Evolutionary conservation across 228 moss, liverwort and hornwort genomes (phyloP).

Genomic region (Sphagnum fallax): DNA sequence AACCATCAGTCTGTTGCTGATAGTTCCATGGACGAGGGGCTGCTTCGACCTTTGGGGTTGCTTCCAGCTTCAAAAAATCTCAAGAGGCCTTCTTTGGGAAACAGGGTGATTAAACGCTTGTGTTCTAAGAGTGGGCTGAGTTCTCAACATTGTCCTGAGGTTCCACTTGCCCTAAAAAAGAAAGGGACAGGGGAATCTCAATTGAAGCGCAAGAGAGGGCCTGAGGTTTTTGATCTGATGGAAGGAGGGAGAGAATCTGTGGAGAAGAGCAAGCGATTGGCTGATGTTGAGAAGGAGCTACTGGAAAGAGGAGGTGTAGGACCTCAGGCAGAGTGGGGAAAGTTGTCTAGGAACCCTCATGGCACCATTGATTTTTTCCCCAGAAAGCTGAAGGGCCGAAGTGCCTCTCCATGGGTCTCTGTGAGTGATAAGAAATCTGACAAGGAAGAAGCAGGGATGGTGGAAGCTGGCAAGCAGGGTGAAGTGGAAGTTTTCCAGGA

Average conservation of each 20-base stretch:
- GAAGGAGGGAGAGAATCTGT: not conserved
- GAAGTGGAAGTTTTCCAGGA: not conserved
- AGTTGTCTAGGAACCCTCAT: not conserved
- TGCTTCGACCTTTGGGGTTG: not conserved
- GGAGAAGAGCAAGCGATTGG: constrained; percentile 4
- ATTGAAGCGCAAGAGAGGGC: constrained; percentile 6
- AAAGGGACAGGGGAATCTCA: not conserved
- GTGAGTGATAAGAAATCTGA: constrained; percentile 4
- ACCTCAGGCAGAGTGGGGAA: not conserved
- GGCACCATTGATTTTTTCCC: not conserved
- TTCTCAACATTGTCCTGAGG: not conserved
- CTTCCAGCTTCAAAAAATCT: not conserved
- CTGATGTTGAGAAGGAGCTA: constrained; percentile 6
- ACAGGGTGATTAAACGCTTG: not conserved
- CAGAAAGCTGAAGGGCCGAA: constrained; percentile 1
- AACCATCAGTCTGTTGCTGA: constrained; percentile 4
- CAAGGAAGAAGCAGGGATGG: not conserved
- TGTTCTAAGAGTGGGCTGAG: no score
- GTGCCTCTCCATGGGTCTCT: not conserved
- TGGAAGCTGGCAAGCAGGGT: not conserved
- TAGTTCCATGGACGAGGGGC: not conserved
- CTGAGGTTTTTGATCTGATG: not conserved
- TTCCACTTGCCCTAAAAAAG: not conserved
- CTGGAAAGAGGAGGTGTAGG: constrained; percentile 4
- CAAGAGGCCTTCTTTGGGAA: constrained; percentile 1